Evolutionary conservation across 768 basidiomycete species (phyloP).

Genomic region (Psilocybe azurescens): DNA sequence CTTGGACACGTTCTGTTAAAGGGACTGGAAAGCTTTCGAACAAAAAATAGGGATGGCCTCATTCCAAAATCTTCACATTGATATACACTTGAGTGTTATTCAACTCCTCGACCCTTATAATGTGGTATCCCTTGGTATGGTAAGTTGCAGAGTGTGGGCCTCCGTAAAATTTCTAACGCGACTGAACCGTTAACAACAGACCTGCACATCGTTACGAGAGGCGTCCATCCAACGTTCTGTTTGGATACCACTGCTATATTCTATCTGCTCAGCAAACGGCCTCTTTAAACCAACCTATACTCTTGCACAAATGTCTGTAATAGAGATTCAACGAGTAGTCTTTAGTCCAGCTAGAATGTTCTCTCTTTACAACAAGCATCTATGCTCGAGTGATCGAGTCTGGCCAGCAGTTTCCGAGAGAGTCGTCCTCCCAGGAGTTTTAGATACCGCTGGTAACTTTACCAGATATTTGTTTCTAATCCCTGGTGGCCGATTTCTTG

Average conservation of each 20-base stretch:
- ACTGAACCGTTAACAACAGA: not conserved
- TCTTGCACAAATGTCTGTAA: not conserved
- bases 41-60: not conserved
- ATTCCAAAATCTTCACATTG: not conserved
- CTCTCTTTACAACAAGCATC: not conserved
- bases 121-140: not conserved
- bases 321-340: not conserved
- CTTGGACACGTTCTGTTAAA: too few species aligned
- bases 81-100: not conserved
- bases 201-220: not conserved
- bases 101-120: not conserved
- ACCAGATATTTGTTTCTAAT: not conserved
- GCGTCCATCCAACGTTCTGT: not conserved
- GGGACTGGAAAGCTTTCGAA: not conserved
- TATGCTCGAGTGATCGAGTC: not conserved
- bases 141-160: not conserved
- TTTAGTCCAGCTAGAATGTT: not conserved
- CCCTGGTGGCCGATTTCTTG: conserved; percentile 1
- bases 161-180: not conserved
- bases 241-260: not conserved
- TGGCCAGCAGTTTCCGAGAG: not conserved
- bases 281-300: not conserved
- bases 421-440: not conserved
- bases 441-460: not conserved
- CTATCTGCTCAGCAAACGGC: not conserved